A percentile compares a stretch with the other conserved stretches of the same genome.
Conservation (phyloP, 257 asterid species). For the Nicotiana knightiana region DNA sequence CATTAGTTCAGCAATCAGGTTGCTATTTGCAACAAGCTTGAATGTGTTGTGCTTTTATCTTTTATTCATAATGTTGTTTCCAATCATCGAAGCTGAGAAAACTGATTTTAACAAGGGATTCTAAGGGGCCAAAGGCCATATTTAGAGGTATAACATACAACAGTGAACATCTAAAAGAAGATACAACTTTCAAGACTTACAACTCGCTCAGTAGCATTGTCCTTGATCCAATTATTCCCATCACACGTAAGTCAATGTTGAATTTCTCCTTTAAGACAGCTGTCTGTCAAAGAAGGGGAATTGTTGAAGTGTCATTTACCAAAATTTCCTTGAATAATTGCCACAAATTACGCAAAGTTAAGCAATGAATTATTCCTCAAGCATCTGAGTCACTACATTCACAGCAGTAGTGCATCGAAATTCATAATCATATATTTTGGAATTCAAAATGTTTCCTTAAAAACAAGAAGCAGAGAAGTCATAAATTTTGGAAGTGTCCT, state of each 20-base stretch:
- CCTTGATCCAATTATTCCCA: slow-evolving; percentile 82
- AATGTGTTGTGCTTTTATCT: slow-evolving; percentile 4
- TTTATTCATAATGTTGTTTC: background rate
- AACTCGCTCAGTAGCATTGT: slow-evolving; percentile 71
- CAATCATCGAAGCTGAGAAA: background rate
- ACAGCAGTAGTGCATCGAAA: background rate
- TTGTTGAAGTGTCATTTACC: background rate
- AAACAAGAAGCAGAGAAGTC: background rate
- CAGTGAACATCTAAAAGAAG: slow-evolving; percentile 4
- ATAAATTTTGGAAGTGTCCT: background rate
- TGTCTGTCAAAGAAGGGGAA: slow-evolving; percentile 44
- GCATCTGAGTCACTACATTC: background rate
- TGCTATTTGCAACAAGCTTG: background rate
- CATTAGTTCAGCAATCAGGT: background rate
- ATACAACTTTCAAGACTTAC: slow-evolving; percentile 41
- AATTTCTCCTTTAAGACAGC: slow-evolving; percentile 90
- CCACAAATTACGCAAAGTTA: background rate
- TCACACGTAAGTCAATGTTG: slow-evolving; percentile 90
- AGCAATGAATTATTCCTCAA: background rate
- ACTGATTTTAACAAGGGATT: too few species aligned
- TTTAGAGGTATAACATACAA: background rate
- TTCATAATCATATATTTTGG: background rate
- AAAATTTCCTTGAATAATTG: background rate
- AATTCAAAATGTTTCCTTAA: background rate
- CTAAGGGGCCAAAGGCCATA: background rate